A percentile compares a stretch with the other conserved stretches of the same genome.
phyloP scores from a whole-genome alignment of 495 filamentous ascomycete species.

The Haplographium delicatum region DNA sequence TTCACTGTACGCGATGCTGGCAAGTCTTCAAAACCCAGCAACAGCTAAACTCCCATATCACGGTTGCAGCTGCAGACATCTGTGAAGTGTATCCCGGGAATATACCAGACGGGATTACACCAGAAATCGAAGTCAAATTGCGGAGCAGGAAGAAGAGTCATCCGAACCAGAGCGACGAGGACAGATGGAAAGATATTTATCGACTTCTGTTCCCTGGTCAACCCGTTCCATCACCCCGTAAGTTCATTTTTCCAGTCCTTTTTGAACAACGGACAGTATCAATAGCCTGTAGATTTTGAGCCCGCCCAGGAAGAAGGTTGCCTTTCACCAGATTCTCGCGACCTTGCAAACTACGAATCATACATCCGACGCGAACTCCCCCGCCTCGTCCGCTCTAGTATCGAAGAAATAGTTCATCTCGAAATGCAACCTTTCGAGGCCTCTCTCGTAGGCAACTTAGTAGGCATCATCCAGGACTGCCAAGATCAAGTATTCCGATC shows the following conservation, averaged over 20 bases:
- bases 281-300: conserved; percentile 8
- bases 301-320: conserved; percentile 1
- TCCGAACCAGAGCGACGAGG: conserved; percentile 10
- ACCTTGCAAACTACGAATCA: conserved; percentile 14
- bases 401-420: conserved; percentile 1
- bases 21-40: conserved; percentile 5
- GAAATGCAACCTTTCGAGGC: conserved; percentile 12
- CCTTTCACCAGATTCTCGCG: conserved; percentile 6
- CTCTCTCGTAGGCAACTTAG: conserved; percentile 6
- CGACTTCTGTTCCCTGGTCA: conserved; percentile 10
- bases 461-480: conserved; percentile 14
- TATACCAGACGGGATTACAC: conserved; percentile 11
- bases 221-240: conserved; percentile 16
- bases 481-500: conserved; percentile 16
- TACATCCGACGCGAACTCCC: conserved; percentile 15
- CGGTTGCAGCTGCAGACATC: background rate
- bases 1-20: conserved; percentile 13
- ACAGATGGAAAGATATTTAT: conserved; percentile 20
- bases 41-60: conserved; percentile 9
- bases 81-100: conserved; percentile 2
- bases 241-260: background rate
- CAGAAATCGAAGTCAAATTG: background rate
- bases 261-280: background rate
- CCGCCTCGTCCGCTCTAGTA: conserved; percentile 4
- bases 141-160: conserved; percentile 10